Percentiles rank a stretch among this genome's conserved stretches.
Conservation (phyloP, 495 filamentous ascomycete species). For the Coniosporium apollinis region DNA sequence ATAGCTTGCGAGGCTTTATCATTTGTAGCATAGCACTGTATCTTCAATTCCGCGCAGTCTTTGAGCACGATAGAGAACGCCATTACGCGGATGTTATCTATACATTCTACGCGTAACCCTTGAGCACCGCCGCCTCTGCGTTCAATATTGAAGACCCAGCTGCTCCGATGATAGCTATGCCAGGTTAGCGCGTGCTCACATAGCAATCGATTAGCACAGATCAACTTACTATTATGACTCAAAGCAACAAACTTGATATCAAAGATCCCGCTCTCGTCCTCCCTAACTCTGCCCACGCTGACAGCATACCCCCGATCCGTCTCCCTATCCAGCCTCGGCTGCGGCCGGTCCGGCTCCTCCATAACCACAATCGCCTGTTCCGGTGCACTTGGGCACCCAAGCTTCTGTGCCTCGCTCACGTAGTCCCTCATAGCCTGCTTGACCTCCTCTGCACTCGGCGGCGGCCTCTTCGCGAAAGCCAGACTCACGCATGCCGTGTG, state of each 20-base stretch:
- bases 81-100: no score
- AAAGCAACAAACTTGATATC: conserved; percentile 30
- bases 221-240: conserved; percentile 37
- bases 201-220: background rate
- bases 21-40: no score
- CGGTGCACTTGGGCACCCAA: conserved; percentile 26
- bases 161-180: conserved; percentile 73
- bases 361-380: conserved; percentile 26
- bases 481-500: conserved; percentile 29
- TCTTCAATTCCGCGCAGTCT: no score
- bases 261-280: conserved; percentile 26
- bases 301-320: conserved; percentile 28
- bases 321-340: conserved; percentile 27
- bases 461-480: conserved; percentile 21
- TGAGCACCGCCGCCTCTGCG: conserved; percentile 80
- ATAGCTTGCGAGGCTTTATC: no score
- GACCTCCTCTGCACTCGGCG: conserved; percentile 24
- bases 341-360: conserved; percentile 27
- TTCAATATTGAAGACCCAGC: conserved; percentile 90
- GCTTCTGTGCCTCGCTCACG: conserved; percentile 23
- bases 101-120: conserved; percentile 36
- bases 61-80: no score
- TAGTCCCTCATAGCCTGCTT: conserved; percentile 27
- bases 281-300: conserved; percentile 24
- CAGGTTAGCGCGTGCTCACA: conserved; percentile 6